Evolutionary conservation across 352 stramenopile species (phyloP), one percentile per base, ranked within the genome.

Genomic region (Globisporangium emineosum): DNA sequence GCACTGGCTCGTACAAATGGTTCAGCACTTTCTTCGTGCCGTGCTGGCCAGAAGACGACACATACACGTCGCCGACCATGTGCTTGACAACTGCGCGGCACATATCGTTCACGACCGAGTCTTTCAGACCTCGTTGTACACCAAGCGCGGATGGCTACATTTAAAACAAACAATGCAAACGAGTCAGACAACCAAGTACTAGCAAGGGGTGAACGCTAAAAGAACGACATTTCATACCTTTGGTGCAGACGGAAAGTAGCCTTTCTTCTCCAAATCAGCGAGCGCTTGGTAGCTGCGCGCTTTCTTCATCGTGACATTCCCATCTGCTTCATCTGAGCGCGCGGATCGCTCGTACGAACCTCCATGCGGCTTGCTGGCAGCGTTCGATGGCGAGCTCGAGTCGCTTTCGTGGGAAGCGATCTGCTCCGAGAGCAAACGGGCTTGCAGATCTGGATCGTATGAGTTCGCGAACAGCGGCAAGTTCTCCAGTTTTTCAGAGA

Each of bases 71-170:
- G 29, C 86, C 86, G 30, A 95, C 86, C 84, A 95, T 95, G 71
- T 95, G 86, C 72, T 95, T 95, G 50, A 91, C 86, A 0, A 94
- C 86, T 0, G 86, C 86, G 42, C 82, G 82, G 64, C 86, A 94
- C 86, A 94, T 94, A 57, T 94, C 86, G 71, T 94, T 93, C 58
- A 94, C 82, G 37, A 94, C 86, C 58, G 86, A 94, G 69, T 94
- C 77, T 60, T 93, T 94, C 6, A 94, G 70, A 8, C 83, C 86
- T 42, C 86, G 77, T 62, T 94, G 86, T 12, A 93, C 82, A n/a
- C 86, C 86, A 21, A 89, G 72, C 5, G 86, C 84, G 8, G 86
- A 92, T 15, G 83, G 79, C 55, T 89, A 54, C 27, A 35, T 17
- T 8, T n/a, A n/a, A n/a, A n/a, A n/a, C n/a, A n/a, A n/a, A n/a